These are phyloP conservation scores for Termitomyces sp. DNA, from an alignment of 768 basidiomycete genomes.

Conservation along the genomic window DNA sequence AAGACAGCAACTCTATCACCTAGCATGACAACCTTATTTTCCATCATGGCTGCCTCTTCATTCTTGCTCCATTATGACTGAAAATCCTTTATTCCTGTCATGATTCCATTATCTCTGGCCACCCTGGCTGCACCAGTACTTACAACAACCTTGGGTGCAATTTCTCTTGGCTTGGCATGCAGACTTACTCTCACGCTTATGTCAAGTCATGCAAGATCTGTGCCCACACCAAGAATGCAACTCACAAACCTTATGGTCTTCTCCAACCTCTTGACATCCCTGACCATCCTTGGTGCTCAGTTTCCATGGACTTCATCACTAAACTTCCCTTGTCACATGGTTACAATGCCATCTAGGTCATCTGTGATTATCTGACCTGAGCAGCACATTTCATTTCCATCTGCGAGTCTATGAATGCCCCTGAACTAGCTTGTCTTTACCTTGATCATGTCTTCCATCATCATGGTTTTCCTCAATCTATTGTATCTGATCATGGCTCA, in stretches of 20 bases:
- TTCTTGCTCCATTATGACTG: constrained; percentile 8
- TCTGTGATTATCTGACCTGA: no score
- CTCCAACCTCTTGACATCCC: neutral
- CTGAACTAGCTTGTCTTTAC: no score
- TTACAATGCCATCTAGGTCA: no score
- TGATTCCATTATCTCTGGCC: constrained; percentile 28
- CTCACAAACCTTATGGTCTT: neutral
- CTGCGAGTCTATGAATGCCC: no score
- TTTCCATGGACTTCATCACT: no score
- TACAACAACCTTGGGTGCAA: constrained; percentile 22
- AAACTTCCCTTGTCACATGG: no score
- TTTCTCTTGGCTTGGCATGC: constrained; percentile 37
- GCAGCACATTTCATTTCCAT: no score
- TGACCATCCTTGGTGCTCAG: neutral
- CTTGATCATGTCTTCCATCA: no score
- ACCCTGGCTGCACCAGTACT: constrained; percentile 27
- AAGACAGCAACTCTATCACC: neutral
- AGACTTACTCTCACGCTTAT: constrained; percentile 5
- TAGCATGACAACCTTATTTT: constrained; percentile 20
- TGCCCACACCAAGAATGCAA: neutral
- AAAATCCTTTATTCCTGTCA: constrained; percentile 23
- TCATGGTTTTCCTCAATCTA: no score
- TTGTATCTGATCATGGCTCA: no score
- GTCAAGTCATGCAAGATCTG: neutral
- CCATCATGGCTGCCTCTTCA: constrained; percentile 19